A percentile compares a stretch with the other conserved stretches of the same genome.
Conservation (phyloP, 345 rosid species). For the Linum usitatissimum region DNA sequence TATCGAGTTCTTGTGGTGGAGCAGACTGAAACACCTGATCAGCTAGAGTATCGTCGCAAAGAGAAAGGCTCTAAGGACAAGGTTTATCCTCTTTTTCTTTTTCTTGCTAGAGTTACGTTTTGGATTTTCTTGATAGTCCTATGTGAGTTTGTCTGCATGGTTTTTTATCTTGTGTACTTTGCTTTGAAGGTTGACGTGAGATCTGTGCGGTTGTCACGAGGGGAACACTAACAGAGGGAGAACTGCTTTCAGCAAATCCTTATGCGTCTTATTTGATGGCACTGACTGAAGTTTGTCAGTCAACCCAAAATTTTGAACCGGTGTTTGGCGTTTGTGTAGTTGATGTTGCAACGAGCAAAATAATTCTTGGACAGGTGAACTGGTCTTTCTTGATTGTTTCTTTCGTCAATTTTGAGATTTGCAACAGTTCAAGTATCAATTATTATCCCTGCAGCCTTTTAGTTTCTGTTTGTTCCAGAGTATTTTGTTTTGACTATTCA, state of each 20-base stretch:
- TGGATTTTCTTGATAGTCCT: background rate
- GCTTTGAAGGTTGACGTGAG: constrained; percentile 87
- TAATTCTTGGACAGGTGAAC: constrained; percentile 77
- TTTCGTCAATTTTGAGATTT: background rate
- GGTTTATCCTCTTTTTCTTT: constrained; percentile 25
- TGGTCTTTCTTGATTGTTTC: constrained; percentile 5
- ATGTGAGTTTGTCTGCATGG: background rate
- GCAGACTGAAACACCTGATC: constrained; percentile 98
- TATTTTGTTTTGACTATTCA: constrained; percentile 3
- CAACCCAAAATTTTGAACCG: constrained; percentile 29
- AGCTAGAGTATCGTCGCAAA: constrained; percentile 81
- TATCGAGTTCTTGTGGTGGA: constrained; percentile 92
- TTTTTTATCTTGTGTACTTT: constrained; percentile 15
- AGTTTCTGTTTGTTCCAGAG: background rate
- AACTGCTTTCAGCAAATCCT: constrained; percentile 69
- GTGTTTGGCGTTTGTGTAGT: constrained; percentile 69
- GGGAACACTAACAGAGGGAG: constrained; percentile 94
- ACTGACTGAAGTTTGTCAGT: constrained; percentile 48
- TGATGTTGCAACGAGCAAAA: constrained; percentile 83
- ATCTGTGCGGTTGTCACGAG: constrained; percentile 81
- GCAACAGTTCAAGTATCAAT: background rate
- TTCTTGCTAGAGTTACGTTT: background rate
- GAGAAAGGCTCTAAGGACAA: constrained; percentile 88
- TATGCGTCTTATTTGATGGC: constrained; percentile 88
- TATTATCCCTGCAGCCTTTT: background rate